Evolutionary conservation across 306 rosid genomes (phyloP).

Genomic region (Comarum palustre): DNA sequence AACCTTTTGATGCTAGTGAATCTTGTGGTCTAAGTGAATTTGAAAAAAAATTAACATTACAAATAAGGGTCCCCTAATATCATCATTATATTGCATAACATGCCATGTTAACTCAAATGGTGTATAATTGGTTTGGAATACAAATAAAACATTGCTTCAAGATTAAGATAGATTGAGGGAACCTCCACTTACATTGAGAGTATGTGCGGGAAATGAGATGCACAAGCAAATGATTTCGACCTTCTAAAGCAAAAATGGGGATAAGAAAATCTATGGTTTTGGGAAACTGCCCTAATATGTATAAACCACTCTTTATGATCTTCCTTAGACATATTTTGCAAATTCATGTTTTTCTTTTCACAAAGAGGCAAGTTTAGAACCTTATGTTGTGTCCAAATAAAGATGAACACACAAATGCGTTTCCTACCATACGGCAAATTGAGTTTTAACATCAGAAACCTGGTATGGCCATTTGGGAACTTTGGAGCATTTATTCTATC

Average conservation of each 20-base stretch:
- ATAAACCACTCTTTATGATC: background rate
- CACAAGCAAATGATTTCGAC: slow-evolving; percentile 59
- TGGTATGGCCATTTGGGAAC: background rate
- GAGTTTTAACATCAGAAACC: background rate
- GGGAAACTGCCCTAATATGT: slow-evolving; percentile 27
- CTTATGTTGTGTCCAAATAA: background rate
- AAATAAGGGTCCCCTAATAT: slow-evolving; percentile 48
- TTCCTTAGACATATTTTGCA: background rate
- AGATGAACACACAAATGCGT: background rate
- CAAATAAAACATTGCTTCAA: slow-evolving; percentile 50
- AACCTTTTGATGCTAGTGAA: slow-evolving; percentile 35
- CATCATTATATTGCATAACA: slow-evolving; percentile 37
- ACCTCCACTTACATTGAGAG: slow-evolving; percentile 28
- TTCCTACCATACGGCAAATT: background rate
- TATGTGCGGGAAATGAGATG: slow-evolving; percentile 24
- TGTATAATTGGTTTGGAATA: slow-evolving; percentile 16
- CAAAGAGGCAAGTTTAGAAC: background rate
- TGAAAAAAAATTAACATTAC: slow-evolving; percentile 36
- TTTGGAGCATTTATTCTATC: background rate
- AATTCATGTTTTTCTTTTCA: background rate
- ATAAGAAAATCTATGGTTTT: slow-evolving; percentile 22
- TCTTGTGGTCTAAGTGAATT: slow-evolving; percentile 34
- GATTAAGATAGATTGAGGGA: slow-evolving; percentile 37
- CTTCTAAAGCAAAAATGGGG: slow-evolving; percentile 50
- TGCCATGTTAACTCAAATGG: slow-evolving; percentile 46